Base-by-base conservation (phyloP, 768 basidiomycete species). In the Mycena venus region DNA sequence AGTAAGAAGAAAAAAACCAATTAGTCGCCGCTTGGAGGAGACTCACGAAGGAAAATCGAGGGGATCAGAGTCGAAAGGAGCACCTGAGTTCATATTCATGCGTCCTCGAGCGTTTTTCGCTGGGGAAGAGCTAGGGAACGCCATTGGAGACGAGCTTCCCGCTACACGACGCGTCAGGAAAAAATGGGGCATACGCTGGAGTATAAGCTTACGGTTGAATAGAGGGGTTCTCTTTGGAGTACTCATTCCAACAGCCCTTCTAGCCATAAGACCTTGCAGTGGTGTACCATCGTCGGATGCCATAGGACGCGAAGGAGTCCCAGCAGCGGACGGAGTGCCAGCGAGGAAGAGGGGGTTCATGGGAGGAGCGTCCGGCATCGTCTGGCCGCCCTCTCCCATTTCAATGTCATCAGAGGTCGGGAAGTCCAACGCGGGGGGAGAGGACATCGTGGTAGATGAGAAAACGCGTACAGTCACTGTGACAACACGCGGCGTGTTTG, bases 31-130 rank as follows among this genome's bases (percentile, higher is more conserved):
- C 47, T 17, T 38, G 38, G 44, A 8, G 34, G 44, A 11, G 36
- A 83, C 90, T 72, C 78, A 93, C 91, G 92, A 90, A 42, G 93
- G 93, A 77, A 94, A 94, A 70, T 91, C 88, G 15, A 94, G 87
- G 27, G 92, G 92, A 77, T 93, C 92, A 2, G 92, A 93, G 77
- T 91, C 90, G 67, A 78, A 82, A 73, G 81, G 88, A 78, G 73
- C 82, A 80, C 83, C 87, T 31, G 83, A 85, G 65, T 79, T 77
- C 29, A 83, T 68, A 61, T 80, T 75, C 10, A 74, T 80, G 70
- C 83, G 86, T 78, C 83, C 85, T 76, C 82, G 83, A 42, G 86
- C 85, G 42, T 85, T 88, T 80, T 89, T 91, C 29, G 81, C 78
- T 6, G 92, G 91, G 0, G 91, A 91, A 14, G 92, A 93, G 65